Evolutionary conservation across 2,329 filamentous ascomycete genomes (phyloP).

Genomic region (Stachybotrys chartarum): DNA sequence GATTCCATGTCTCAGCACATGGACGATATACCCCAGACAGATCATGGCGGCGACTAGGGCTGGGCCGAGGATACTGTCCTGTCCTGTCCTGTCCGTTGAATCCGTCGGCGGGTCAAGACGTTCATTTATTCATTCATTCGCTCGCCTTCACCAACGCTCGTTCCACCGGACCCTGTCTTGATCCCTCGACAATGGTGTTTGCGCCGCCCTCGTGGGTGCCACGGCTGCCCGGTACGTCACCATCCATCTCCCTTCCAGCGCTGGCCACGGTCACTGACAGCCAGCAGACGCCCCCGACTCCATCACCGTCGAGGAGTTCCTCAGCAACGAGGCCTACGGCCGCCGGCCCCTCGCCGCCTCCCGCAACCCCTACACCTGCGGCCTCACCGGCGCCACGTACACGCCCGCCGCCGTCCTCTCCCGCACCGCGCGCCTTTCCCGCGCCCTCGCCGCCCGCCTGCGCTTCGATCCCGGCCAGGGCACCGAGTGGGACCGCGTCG

Average conservation of each 20-base stretch:
- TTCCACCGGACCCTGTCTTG: neutral
- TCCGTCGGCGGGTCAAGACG: no score
- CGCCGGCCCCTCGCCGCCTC: constrained; percentile 57
- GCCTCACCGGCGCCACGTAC: constrained; percentile 62
- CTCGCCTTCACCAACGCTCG: no score
- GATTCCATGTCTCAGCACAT: no score
- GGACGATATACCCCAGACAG: no score
- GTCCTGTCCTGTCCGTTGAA: no score
- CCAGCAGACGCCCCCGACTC: constrained; percentile 58
- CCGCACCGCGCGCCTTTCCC: constrained; percentile 59
- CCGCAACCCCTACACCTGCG: constrained; percentile 68
- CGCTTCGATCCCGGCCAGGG: constrained; percentile 64
- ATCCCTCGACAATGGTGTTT: constrained; percentile 41
- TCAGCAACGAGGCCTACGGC: constrained; percentile 65
- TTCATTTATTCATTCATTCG: no score
- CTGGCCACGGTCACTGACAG: constrained; percentile 2
- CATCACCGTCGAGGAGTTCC: constrained; percentile 69
- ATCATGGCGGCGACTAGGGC: no score
- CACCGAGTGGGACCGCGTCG: constrained; percentile 74
- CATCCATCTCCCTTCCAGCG: constrained; percentile 1
- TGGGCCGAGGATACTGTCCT: no score
- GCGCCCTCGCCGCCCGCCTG: constrained; percentile 62
- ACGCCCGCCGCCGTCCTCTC: constrained; percentile 55
- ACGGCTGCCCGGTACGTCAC: constrained; percentile 43
- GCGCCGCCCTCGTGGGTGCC: constrained; percentile 55